Evolutionary conservation across 2,329 filamentous ascomycete genomes (phyloP).

Genomic region (Chrysosporium queenslandicum): DNA sequence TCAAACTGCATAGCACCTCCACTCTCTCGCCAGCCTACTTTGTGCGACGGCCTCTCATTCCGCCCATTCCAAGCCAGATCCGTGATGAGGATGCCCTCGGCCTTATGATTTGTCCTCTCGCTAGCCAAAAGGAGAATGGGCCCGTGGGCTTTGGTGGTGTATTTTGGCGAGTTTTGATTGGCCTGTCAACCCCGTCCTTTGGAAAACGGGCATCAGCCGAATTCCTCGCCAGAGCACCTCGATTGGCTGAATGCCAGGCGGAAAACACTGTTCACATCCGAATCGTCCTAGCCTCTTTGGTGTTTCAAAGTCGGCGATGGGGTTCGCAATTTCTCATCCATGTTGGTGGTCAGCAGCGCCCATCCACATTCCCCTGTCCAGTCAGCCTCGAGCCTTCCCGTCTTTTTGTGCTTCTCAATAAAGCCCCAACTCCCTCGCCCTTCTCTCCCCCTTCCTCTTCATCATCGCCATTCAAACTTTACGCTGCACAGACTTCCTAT

Average conservation of each 20-base stretch:
- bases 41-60: background rate
- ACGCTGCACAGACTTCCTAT: no score
- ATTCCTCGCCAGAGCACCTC: background rate
- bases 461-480: background rate
- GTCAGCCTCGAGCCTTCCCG: slow-evolving; percentile 1
- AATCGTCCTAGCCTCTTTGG: background rate
- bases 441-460: background rate
- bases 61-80: background rate
- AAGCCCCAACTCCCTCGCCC: slow-evolving; percentile 6
- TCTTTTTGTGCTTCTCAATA: slow-evolving; percentile 7
- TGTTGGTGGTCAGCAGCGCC: slow-evolving; percentile 7
- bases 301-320: slow-evolving; percentile 3
- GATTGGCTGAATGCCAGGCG: background rate
- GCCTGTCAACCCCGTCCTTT: background rate
- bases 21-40: background rate
- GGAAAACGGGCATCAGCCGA: background rate
- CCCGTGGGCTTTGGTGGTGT: background rate
- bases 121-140: background rate
- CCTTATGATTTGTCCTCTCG: background rate
- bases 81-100: no score
- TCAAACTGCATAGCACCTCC: background rate
- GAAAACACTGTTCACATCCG: background rate
- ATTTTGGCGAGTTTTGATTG: background rate
- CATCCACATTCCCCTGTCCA: background rate
- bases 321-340: background rate